Conservation (phyloP, 2,329 filamentous ascomycete genomes). For the Pseudocercospora cruenta region DNA sequence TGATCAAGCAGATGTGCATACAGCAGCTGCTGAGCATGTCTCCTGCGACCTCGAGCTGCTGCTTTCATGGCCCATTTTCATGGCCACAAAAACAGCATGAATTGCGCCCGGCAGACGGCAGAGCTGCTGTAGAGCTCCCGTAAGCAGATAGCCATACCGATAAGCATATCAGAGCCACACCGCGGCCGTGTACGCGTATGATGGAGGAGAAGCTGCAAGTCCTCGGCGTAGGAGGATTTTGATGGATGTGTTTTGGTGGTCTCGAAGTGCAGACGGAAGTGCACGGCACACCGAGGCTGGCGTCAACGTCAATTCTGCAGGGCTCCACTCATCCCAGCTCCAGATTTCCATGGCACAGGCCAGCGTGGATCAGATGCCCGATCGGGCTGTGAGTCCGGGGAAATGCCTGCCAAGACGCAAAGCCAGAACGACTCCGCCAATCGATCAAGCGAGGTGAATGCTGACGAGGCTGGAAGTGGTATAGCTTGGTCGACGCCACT, state of each 20-base stretch:
- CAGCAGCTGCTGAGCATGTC: too few species aligned
- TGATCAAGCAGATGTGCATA: too few species aligned
- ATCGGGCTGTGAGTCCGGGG: constrained; percentile 8
- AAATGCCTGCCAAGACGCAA: background rate
- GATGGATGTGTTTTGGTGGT: background rate
- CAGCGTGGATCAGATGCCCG: constrained; percentile 1
- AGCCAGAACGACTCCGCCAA: constrained; percentile 9
- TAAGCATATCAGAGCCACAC: background rate
- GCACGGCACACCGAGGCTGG: background rate
- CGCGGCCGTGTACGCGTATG: background rate
- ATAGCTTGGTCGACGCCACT: constrained; percentile 2
- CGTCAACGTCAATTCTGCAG: background rate
- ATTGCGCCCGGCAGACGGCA: too few species aligned
- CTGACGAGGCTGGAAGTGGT: constrained; percentile 1
- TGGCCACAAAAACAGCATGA: too few species aligned
- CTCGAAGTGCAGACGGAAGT: constrained; percentile 1
- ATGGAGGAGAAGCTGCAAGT: background rate
- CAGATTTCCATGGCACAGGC: constrained; percentile 62
- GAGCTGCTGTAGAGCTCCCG: background rate
- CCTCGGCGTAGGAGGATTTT: background rate
- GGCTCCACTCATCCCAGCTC: constrained; percentile 56
- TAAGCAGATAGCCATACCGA: background rate
- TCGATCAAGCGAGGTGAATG: background rate
- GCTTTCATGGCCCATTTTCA: too few species aligned
- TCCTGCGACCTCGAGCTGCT: too few species aligned